Base-by-base conservation (phyloP, 257 asterid species). In the Perilla frutescens region DNA sequence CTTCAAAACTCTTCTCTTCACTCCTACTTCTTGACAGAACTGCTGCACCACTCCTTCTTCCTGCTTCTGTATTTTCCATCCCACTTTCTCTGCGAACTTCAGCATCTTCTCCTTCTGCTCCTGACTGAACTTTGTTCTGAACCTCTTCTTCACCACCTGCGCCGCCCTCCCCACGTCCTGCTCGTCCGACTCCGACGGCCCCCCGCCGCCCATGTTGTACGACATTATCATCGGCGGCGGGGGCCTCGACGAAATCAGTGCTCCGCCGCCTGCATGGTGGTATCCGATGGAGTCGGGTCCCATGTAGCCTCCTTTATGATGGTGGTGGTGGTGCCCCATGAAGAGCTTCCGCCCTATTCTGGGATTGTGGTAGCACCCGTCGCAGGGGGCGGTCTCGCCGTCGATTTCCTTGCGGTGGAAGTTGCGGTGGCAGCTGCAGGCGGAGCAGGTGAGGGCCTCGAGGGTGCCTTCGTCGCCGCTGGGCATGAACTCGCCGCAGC, bases 401-500 rank as follows among this genome's bases (percentile, higher is more conserved):
- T 91, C 92, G 47, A 77, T 8, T 11, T 91, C 96, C 72, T 91
- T 93, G 48, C 97, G 79, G 61, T 93, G 98, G 85, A 93, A 93
- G 77, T 91, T 93, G 43, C 97, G 79, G 62, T 93, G 98, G 80
- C 98, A 93, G 77, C 29, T 58, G 87, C 97, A 93, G 80, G 90
- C 96, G 58, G 96, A 93, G 81, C 98, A 93, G 9, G 85, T 91
- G 34, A 93, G 85, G 6, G 98, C 92, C 53, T 88, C 96, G 1
- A 93, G 55, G 0, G 84, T 77, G 50, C 96, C 97, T 3, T 91
- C 98, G 58, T 87, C 96, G 2, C 96, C 98, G 75, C 88, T 84
- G 0, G 97, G 89, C 98, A 93, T 91, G 83, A 93, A 93, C 68
- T 93, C 98, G 4, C 98, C 98, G 72, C 98, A 93, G 0, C 98